A percentile compares a stretch with the other conserved stretches of the same genome.
These are phyloP conservation scores for Syncephalis fuscata DNA, from an alignment of 371 early-diverging fungal species.

Conservation along the genomic window DNA sequence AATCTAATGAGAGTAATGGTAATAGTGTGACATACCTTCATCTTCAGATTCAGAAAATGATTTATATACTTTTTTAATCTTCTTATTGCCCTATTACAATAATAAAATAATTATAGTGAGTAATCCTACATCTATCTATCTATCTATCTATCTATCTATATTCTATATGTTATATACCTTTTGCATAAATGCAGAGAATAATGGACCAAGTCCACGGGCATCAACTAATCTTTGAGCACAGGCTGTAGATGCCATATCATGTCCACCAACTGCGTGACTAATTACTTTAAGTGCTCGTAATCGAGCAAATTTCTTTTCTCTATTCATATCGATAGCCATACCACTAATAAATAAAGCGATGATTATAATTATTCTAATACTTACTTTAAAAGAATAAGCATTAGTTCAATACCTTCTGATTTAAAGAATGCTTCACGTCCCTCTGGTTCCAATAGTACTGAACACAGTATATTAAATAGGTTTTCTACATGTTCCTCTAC, in stretches of 20 bases:
- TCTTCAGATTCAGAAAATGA: constrained; percentile 52
- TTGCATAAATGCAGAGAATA: constrained; percentile 67
- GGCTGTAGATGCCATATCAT: constrained; percentile 10
- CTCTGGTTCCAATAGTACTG: constrained; percentile 31
- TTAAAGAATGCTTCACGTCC: constrained; percentile 55
- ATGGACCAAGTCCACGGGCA: constrained; percentile 50
- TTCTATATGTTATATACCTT: too few species aligned
- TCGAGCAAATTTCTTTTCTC: constrained; percentile 59
- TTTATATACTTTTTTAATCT: constrained; percentile 45
- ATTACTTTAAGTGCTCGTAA: constrained; percentile 74
- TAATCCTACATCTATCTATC: too few species aligned
- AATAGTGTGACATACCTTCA: constrained; percentile 22
- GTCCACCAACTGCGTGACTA: constrained; percentile 50
- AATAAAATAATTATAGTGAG: too few species aligned
- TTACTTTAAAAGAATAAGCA: constrained; percentile 75
- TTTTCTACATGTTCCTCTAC: constrained; percentile 84
- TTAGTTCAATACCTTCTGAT: constrained; percentile 78
- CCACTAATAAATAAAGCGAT: not conserved
- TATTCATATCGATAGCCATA: constrained; percentile 8
- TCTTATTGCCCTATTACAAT: constrained; percentile 51
- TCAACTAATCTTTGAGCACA: constrained; percentile 54
- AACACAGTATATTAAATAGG: constrained; percentile 64
- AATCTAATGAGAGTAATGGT: too few species aligned
- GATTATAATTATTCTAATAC: not conserved
- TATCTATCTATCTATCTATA: too few species aligned